Conservation (phyloP, 768 basidiomycete species). For the Lyophyllum decastes region DNA sequence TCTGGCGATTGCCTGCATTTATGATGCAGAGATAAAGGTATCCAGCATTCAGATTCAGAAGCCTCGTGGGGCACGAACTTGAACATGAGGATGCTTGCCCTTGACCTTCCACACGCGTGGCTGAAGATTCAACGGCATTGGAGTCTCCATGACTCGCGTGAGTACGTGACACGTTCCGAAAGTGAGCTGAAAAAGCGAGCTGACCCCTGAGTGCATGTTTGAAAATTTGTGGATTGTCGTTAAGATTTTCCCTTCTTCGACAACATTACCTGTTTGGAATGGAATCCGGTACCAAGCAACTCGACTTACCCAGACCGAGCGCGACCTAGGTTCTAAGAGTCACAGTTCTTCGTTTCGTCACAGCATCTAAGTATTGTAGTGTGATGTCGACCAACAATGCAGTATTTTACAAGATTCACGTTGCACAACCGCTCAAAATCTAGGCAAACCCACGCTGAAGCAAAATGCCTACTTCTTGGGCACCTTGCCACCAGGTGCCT, state of each 20-base stretch:
- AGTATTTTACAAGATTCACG: not conserved
- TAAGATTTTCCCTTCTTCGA: not conserved
- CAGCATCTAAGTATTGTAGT: no score
- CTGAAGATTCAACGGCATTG: not conserved
- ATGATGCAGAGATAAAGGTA: no score
- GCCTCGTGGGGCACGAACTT: not conserved
- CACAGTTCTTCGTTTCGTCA: no score
- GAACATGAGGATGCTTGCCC: not conserved
- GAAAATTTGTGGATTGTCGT: not conserved
- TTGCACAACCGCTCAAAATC: not conserved
- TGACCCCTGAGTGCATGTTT: not conserved
- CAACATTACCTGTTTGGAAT: not conserved
- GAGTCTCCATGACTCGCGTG: not conserved
- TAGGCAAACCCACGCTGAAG: not conserved
- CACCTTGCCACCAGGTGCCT: conserved; percentile 5
- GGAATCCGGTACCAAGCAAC: not conserved
- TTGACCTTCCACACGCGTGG: not conserved
- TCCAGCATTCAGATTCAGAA: not conserved
- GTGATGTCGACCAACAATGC: no score
- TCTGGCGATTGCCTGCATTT: no score
- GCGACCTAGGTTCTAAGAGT: no score
- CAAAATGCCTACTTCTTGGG: conserved; percentile 7
- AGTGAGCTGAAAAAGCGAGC: not conserved
- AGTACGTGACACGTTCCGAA: not conserved
- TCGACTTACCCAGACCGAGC: no score